phyloP scores from a whole-genome alignment of 2,329 filamentous ascomycete species.

The Emmonsiellopsis sp. region DNA sequence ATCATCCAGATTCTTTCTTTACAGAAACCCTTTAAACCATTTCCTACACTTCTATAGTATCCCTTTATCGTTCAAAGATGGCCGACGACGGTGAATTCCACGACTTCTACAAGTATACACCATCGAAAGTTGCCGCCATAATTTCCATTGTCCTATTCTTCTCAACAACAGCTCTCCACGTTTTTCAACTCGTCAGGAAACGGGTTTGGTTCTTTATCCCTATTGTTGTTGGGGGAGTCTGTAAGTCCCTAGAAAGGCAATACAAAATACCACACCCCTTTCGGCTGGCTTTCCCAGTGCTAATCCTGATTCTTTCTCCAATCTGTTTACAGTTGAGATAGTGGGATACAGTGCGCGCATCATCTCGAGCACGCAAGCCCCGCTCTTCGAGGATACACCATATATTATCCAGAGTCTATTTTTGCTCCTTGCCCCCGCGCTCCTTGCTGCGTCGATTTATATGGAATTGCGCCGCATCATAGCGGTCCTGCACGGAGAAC shows the following conservation, averaged over 20 bases:
- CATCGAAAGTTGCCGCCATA: conserved; percentile 36
- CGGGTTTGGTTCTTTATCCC: conserved; percentile 21
- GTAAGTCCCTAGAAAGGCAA: conserved; percentile 12
- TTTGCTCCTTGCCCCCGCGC: conserved; percentile 25
- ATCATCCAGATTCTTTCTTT: no score
- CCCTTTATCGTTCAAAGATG: neutral
- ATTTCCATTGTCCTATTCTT: conserved; percentile 38
- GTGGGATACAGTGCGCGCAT: conserved; percentile 10
- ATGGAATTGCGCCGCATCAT: conserved; percentile 28
- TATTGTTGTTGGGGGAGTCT: conserved; percentile 20
- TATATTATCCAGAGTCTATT: conserved; percentile 23
- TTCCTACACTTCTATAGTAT: neutral
- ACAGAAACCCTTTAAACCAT: no score
- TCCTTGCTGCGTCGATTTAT: conserved; percentile 29
- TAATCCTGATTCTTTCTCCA: neutral
- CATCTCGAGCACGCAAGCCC: conserved; percentile 4
- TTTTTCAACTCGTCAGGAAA: conserved; percentile 29
- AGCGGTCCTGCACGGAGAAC: conserved; percentile 19
- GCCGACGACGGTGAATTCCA: conserved; percentile 8
- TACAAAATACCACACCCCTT: neutral
- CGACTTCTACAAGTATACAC: conserved; percentile 26
- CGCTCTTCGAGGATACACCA: conserved; percentile 8
- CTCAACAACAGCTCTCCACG: conserved; percentile 31
- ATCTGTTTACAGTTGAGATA: conserved; percentile 9
- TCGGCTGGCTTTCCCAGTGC: neutral